Base-by-base conservation (phyloP, 306 rosid genomes). In the Begonia masoniana region DNA sequence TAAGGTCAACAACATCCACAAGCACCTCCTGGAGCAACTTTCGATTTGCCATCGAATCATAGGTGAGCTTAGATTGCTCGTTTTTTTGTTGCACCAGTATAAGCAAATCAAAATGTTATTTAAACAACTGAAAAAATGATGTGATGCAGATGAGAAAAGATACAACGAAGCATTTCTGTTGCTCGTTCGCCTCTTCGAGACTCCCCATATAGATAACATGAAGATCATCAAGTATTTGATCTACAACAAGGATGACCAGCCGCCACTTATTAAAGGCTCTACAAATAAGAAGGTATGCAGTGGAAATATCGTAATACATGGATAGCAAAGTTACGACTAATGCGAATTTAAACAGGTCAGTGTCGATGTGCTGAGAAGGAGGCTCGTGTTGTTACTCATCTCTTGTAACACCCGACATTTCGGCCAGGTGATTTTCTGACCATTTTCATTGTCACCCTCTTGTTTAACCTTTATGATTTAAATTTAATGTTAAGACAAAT, bases 331-430 rank as follows among this genome's bases (percentile, higher is more conserved):
- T 31, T 31, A 6, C 1, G 39, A 31, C 39, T 31, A 31, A 31
- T 31, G 9, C 49, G 15, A 45, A 11, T 45, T 45, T n/a, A 10
- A 45, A 11, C 82, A 85, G 92, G 88, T 56, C 17, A 54, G 54
- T 61, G 51, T 85, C 7, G 95, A 85, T 7, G 69, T 72, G 14
- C 59, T 82, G 47, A 75, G 83, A 66, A 79, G 74, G 78, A 82
- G 71, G 71, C 68, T 70, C 35, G 87, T 85, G 60, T 13, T 82
- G 21, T 68, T 85, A 52, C 82, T 74, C n/a, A n/a, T n/a, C n/a
- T n/a, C n/a, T n/a, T n/a, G n/a, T n/a, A n/a, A n/a, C n/a, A n/a
- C n/a, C n/a, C n/a, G n/a, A n/a, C n/a, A n/a, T n/a, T n/a, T n/a
- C n/a, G n/a, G n/a, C n/a, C n/a, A n/a, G n/a, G n/a, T n/a, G n/a